Evolutionary conservation across 495 filamentous ascomycete species (phyloP).

Genomic region (Chaetomium cochliodes): DNA sequence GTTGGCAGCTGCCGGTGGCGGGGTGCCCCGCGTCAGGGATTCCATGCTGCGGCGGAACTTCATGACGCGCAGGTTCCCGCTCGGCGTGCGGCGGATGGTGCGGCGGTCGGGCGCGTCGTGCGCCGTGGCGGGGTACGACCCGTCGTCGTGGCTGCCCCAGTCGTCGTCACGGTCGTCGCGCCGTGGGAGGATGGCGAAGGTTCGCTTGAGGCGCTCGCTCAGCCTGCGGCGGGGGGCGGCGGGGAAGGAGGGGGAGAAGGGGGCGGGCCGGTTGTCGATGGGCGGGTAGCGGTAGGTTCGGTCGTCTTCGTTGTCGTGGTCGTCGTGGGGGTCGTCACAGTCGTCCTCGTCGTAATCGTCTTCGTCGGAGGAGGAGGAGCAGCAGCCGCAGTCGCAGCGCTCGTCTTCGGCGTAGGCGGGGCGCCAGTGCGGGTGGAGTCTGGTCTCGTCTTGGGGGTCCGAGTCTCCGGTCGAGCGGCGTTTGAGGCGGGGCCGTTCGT

Average conservation of each 20-base stretch:
- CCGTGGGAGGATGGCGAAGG: conserved; percentile 54
- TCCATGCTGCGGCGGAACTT: conserved; percentile 45
- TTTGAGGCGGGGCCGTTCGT: conserved; percentile 33
- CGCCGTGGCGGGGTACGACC: conserved; percentile 35
- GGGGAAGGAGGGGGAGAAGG: background rate
- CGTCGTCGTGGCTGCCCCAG: background rate
- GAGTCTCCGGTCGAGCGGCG: conserved; percentile 44
- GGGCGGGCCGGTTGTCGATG: conserved; percentile 45
- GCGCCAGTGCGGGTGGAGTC: conserved; percentile 78
- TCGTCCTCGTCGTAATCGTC: conserved; percentile 43
- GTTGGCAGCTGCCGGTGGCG: background rate
- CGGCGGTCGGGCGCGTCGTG: conserved; percentile 46
- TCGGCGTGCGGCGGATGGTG: conserved; percentile 50
- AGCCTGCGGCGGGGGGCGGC: conserved; percentile 55
- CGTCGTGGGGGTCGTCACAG: conserved; percentile 14
- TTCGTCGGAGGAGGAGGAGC: background rate
- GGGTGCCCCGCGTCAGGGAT: conserved; percentile 32
- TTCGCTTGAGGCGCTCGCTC: conserved; percentile 48
- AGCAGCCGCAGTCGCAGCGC: background rate
- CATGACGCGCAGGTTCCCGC: conserved; percentile 52
- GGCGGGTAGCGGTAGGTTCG: conserved; percentile 42
- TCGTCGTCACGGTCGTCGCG: conserved; percentile 31
- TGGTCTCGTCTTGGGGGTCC: conserved; percentile 50
- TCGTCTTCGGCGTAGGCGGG: conserved; percentile 59
- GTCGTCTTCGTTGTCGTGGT: conserved; percentile 31